Evolutionary conservation across 2,329 filamentous ascomycete species (phyloP).

Genomic region (Zasmidium angulare): DNA sequence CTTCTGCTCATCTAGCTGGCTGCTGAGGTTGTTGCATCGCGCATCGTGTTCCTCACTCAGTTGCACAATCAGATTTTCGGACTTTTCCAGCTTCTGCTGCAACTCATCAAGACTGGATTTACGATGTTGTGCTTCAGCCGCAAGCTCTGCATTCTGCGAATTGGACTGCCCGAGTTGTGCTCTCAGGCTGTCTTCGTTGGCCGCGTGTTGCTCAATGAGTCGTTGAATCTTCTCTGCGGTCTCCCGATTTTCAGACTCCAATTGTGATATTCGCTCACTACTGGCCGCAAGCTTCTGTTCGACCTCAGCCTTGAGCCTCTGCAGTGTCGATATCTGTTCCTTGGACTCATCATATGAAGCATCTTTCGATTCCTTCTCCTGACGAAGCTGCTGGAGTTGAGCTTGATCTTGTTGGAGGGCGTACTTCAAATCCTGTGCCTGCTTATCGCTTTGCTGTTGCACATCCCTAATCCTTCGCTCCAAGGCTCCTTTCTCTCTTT

Average conservation of each 20-base stretch:
- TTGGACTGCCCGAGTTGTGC: constrained; percentile 22
- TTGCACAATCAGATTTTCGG: constrained; percentile 13
- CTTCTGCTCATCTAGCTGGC: constrained; percentile 18
- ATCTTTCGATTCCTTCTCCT: constrained; percentile 12
- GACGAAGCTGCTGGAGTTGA: constrained; percentile 10
- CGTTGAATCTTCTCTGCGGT: constrained; percentile 20
- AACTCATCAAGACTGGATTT: constrained; percentile 12
- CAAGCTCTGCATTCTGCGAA: constrained; percentile 10
- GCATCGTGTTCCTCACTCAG: constrained; percentile 7
- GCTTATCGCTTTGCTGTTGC: constrained; percentile 14
- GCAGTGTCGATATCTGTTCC: constrained; percentile 8
- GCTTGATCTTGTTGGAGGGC: constrained; percentile 11
- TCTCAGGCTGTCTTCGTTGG: constrained; percentile 9
- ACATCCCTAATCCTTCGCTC: constrained; percentile 15
- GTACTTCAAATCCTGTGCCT: constrained; percentile 19
- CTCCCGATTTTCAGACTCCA: constrained; percentile 24
- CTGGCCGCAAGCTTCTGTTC: constrained; percentile 14
- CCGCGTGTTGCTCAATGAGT: constrained; percentile 12
- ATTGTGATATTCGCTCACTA: constrained; percentile 14
- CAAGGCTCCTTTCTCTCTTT: constrained; percentile 18
- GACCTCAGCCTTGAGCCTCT: constrained; percentile 17
- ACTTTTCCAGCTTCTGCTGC: constrained; percentile 18
- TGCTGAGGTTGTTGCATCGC: constrained; percentile 10
- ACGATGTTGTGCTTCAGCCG: constrained; percentile 14
- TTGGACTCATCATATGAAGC: constrained; percentile 11